These are phyloP conservation scores for Apocynum venetum DNA, from an alignment of 257 asterid species.

Conservation along the genomic window DNA sequence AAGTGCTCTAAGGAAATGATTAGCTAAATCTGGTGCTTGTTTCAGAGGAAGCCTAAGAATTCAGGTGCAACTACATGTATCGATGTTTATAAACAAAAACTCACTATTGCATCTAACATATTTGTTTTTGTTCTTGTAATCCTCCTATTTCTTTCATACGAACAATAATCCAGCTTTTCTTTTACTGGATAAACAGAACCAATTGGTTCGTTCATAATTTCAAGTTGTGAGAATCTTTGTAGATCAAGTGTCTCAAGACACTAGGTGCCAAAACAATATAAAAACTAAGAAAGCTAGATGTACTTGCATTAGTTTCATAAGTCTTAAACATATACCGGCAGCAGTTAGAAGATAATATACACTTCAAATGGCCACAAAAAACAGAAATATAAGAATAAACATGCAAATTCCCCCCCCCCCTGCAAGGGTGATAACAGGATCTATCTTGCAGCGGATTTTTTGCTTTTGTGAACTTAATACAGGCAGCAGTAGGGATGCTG, in stretches of 20 bases:
- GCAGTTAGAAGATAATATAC: neutral
- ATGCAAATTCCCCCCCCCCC: no score
- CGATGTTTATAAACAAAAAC: neutral
- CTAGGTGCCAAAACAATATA: neutral
- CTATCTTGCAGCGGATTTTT: no score
- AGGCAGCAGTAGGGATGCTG: no score
- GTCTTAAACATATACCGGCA: no score
- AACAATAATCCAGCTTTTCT: neutral
- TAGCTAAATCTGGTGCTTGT: neutral
- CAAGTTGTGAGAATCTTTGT: neutral
- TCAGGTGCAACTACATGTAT: neutral
- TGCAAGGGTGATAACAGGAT: no score
- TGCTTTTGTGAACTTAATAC: no score
- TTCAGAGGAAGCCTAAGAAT: neutral
- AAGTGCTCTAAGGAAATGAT: neutral
- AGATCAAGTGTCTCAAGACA: neutral
- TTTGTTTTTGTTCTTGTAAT: neutral
- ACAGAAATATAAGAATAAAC: neutral
- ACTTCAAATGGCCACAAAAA: neutral
- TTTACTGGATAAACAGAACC: neutral
- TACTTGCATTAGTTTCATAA: neutral
- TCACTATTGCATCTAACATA: neutral
- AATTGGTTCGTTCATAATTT: neutral
- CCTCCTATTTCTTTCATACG: neutral
- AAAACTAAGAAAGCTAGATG: neutral